These are phyloP conservation scores for Geosmithia morbida DNA, from an alignment of 2,329 filamentous ascomycete genomes.

Conservation along the genomic window DNA sequence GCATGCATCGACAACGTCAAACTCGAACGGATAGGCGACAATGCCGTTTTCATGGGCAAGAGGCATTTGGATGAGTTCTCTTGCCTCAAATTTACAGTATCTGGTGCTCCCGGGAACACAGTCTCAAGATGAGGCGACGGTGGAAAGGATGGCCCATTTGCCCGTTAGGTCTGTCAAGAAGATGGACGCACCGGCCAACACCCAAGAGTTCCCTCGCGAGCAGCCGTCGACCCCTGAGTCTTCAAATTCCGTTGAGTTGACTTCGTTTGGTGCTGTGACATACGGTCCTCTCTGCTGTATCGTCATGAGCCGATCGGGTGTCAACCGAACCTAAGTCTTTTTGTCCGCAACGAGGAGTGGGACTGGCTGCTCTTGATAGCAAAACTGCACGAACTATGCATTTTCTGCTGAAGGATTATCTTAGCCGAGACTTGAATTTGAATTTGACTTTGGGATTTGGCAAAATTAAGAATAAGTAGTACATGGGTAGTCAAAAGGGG, in stretches of 20 bases:
- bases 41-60: slow-evolving; percentile 15
- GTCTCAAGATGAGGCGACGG: slow-evolving; percentile 30
- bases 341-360: slow-evolving; percentile 24
- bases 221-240: slow-evolving; percentile 7
- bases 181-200: slow-evolving; percentile 7
- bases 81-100: slow-evolving; percentile 14
- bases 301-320: slow-evolving; percentile 10
- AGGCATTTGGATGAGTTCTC: slow-evolving; percentile 14
- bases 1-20: slow-evolving; percentile 19
- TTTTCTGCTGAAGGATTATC: slow-evolving; percentile 28
- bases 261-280: slow-evolving; percentile 10
- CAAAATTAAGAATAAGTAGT: slow-evolving; percentile 5
- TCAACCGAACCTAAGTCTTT: slow-evolving; percentile 25
- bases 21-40: slow-evolving; percentile 27
- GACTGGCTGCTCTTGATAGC: slow-evolving; percentile 25
- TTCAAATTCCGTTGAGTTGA: slow-evolving; percentile 5
- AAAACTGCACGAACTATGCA: slow-evolving; percentile 19
- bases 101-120: slow-evolving; percentile 22
- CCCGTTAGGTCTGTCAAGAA: slow-evolving; percentile 4
- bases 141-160: slow-evolving; percentile 8
- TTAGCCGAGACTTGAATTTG: slow-evolving; percentile 24
- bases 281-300: slow-evolving; percentile 12
- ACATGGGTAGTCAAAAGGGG: not conserved
- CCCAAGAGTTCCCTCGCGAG: slow-evolving; percentile 5
- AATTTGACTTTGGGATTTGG: slow-evolving; percentile 10